These are phyloP conservation scores for Ceratocystis harringtonii DNA, from an alignment of 2,329 filamentous ascomycete genomes.

Conservation along the genomic window DNA sequence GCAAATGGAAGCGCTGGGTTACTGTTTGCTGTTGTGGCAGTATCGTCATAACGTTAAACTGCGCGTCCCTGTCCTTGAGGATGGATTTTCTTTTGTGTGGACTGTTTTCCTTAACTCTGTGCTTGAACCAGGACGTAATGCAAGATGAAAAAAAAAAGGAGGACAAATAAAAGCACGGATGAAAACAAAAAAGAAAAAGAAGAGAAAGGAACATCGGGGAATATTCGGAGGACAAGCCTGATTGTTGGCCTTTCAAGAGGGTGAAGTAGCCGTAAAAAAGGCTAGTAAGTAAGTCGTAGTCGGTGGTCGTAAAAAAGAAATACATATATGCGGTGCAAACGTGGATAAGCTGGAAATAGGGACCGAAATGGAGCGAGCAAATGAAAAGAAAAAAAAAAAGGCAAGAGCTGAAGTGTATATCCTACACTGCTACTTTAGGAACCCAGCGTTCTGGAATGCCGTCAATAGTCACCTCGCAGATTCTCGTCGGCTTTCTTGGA, in stretches of 20 bases:
- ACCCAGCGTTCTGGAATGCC: conserved; percentile 48
- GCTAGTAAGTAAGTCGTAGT: background rate
- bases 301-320: conserved; percentile 5
- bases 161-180: background rate
- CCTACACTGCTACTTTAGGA: background rate
- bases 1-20: conserved; percentile 7
- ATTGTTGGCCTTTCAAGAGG: background rate
- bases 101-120: conserved; percentile 1
- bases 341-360: no score
- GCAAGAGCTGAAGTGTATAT: background rate
- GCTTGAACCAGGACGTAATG: background rate
- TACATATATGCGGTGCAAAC: background rate
- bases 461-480: conserved; percentile 41
- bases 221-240: background rate
- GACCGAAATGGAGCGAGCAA: background rate
- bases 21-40: background rate
- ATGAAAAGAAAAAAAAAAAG: background rate
- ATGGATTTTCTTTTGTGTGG: background rate
- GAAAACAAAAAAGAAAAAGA: background rate
- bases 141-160: conserved; percentile 3
- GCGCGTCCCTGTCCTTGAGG: background rate
- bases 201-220: background rate
- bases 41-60: background rate
- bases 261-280: background rate
- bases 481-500: conserved; percentile 41